Evolutionary conservation across 2,329 filamentous ascomycete species (phyloP).

Genomic region (Xylaria hypoxylon): DNA sequence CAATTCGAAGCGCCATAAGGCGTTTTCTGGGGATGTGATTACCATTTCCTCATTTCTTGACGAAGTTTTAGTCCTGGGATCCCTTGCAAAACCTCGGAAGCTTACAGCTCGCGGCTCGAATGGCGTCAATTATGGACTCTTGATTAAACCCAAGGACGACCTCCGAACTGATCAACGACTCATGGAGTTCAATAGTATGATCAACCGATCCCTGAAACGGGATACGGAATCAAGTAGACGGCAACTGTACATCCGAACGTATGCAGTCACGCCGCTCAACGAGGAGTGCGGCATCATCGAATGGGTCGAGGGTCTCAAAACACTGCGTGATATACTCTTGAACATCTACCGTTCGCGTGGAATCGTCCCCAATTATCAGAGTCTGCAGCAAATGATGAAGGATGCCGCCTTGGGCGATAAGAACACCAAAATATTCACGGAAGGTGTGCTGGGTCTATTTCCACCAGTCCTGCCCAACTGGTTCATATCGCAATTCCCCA

Average conservation of each 20-base stretch:
- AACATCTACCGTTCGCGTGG: conserved; percentile 81
- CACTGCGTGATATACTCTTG: conserved; percentile 89
- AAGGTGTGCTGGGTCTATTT: conserved; percentile 73
- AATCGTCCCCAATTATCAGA: conserved; percentile 75
- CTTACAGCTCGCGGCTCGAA: conserved; percentile 90
- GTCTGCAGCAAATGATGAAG: conserved; percentile 73
- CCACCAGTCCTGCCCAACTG: conserved; percentile 89
- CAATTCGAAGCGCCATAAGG: conserved; percentile 79
- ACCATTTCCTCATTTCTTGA: conserved; percentile 85
- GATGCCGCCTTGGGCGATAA: conserved; percentile 67
- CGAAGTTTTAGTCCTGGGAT: conserved; percentile 89
- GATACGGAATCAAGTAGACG: conserved; percentile 91
- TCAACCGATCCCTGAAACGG: conserved; percentile 92
- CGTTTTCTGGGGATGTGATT: conserved; percentile 87
- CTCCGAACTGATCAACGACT: conserved; percentile 96
- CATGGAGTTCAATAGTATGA: conserved; percentile 99
- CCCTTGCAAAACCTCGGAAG: conserved; percentile 90
- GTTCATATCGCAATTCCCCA: conserved; percentile 96
- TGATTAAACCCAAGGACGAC: conserved; percentile 99
- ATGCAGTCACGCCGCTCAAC: conserved; percentile 94
- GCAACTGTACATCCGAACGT: conserved; percentile 95
- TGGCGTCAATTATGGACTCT: conserved; percentile 85
- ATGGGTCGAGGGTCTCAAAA: conserved; percentile 97
- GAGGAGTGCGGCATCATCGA: conserved; percentile 98
- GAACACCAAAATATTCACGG: conserved; percentile 78